Conservation (phyloP, 805 yeast genomes). For the Pichia insulana region DNA sequence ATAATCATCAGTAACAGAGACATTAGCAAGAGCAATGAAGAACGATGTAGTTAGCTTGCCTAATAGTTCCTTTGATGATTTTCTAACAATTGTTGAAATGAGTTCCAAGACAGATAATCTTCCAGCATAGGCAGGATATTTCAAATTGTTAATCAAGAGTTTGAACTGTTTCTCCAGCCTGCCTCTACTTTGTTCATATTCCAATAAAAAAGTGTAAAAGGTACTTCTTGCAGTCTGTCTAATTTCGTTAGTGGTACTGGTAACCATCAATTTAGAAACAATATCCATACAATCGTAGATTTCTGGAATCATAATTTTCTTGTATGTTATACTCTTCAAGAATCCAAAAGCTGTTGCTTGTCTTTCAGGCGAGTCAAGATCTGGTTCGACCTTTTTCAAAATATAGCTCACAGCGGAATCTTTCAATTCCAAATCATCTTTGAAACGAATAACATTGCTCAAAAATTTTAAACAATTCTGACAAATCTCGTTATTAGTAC, state of each 20-base stretch:
- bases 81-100: constrained; percentile 58
- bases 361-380: constrained; percentile 78
- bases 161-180: constrained; percentile 76
- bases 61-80: constrained; percentile 52
- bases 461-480: constrained; percentile 72
- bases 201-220: constrained; percentile 80
- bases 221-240: constrained; percentile 79
- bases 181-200: constrained; percentile 88
- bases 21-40: constrained; percentile 74
- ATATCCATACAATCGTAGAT: constrained; percentile 81
- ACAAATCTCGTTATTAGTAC: constrained; percentile 69
- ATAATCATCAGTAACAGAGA: constrained; percentile 68
- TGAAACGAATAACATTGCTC: constrained; percentile 63
- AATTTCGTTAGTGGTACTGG: constrained; percentile 74
- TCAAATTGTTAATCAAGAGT: constrained; percentile 68
- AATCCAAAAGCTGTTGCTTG: constrained; percentile 87
- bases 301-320: constrained; percentile 74
- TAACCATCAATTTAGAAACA: constrained; percentile 78
- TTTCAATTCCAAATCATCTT: constrained; percentile 54
- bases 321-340: constrained; percentile 65
- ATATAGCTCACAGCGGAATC: constrained; percentile 67
- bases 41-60: constrained; percentile 62
- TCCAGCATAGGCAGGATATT: constrained; percentile 80
- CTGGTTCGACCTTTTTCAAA: constrained; percentile 68
- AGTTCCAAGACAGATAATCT: constrained; percentile 87